phyloP scores from a whole-genome alignment of 331 rosid species.

The Telfairia occidentalis region DNA sequence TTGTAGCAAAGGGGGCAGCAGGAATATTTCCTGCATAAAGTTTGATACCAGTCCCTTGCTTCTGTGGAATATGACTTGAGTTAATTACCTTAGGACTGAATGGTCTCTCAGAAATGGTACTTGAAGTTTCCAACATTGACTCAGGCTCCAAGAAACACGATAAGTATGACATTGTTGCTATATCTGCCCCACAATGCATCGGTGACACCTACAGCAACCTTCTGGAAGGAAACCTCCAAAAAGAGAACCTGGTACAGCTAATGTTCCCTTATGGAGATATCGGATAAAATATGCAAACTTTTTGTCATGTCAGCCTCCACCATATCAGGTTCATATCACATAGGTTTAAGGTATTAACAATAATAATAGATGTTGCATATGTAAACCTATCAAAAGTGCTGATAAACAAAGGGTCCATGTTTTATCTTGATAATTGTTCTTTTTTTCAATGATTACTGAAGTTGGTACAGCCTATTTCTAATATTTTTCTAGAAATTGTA shows the following conservation, averaged over 20 bases:
- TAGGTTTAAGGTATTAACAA: conserved; percentile 72
- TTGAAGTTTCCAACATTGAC: neutral
- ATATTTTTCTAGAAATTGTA: neutral
- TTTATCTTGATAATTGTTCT: conserved; percentile 47
- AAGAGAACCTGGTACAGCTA: conserved; percentile 59
- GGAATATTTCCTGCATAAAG: neutral
- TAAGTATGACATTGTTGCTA: conserved; percentile 85
- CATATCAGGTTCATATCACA: conserved; percentile 94
- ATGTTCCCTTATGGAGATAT: conserved; percentile 57
- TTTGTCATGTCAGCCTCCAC: conserved; percentile 73
- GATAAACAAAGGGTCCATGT: conserved; percentile 57
- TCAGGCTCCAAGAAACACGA: conserved; percentile 30
- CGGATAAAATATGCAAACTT: conserved; percentile 72
- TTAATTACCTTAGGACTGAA: neutral
- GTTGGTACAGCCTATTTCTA: conserved; percentile 31
- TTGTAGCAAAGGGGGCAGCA: too few relatives aligned
- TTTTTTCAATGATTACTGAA: conserved; percentile 67
- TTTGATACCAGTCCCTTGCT: neutral
- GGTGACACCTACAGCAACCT: conserved; percentile 90
- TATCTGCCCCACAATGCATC: conserved; percentile 96
- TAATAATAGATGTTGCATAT: conserved; percentile 63
- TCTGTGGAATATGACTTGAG: neutral
- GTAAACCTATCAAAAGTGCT: conserved; percentile 77
- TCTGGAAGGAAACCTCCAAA: conserved; percentile 75
- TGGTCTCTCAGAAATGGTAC: neutral